Evolutionary conservation across 352 stramenopile genomes (phyloP).

Genomic region (Globisporangium orthogonon): DNA sequence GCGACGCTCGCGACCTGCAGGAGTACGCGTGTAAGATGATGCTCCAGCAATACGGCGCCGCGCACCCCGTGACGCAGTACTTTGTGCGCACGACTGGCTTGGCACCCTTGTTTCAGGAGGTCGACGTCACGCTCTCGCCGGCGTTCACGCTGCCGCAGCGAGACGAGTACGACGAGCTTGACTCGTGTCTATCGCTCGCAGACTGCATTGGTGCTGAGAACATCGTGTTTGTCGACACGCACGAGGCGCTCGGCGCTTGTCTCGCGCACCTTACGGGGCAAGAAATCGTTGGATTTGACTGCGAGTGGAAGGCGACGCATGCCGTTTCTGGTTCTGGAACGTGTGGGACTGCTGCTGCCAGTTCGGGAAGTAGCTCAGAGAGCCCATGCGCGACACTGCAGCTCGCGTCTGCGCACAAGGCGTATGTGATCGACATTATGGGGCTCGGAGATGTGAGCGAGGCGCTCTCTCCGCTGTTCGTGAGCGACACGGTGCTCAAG

Average conservation of each 20-base stretch:
- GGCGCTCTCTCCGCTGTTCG: constrained; percentile 36
- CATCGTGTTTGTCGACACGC: constrained; percentile 58
- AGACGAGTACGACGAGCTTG: constrained; percentile 35
- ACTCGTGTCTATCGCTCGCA: constrained; percentile 40
- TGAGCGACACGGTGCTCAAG: constrained; percentile 44
- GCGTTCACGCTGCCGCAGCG: constrained; percentile 18
- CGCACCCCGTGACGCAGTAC: constrained; percentile 37
- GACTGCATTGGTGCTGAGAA: constrained; percentile 32
- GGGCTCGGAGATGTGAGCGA: constrained; percentile 24
- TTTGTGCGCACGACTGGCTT: constrained; percentile 46
- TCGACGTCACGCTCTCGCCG: constrained; percentile 28
- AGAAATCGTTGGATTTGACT: constrained; percentile 65
- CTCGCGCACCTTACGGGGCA: constrained; percentile 32
- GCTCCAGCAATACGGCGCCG: constrained; percentile 29
- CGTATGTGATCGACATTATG: constrained; percentile 67
- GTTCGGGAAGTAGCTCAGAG: not conserved
- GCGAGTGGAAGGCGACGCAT: constrained; percentile 66
- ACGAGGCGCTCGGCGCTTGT: constrained; percentile 23
- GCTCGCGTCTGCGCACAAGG: constrained; percentile 45
- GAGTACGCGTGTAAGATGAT: constrained; percentile 56
- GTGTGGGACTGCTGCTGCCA: not conserved
- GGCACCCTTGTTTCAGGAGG: constrained; percentile 30
- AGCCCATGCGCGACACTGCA: constrained; percentile 59
- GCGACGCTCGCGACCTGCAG: constrained; percentile 18
- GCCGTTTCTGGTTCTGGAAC: constrained; percentile 5